Base-by-base conservation (phyloP, 805 yeast genomes). In the Pichia occidentalis region DNA sequence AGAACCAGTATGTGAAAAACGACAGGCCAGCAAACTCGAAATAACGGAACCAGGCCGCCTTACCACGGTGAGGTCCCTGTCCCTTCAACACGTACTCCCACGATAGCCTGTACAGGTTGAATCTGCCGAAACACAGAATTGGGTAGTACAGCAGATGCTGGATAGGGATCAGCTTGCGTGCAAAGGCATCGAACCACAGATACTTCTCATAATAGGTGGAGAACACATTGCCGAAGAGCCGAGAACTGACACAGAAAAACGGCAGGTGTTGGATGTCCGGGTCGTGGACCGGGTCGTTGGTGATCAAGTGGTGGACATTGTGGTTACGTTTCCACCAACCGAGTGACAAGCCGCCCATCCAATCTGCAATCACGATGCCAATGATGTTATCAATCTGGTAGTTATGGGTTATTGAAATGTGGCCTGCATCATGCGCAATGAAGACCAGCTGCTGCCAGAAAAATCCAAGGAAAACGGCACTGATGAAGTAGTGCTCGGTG, bases 281-380 rank as follows among this genome's bases (percentile, higher is more conserved):
- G 52, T 86, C 96, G 54, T 87, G 95, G 2, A 82, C 81, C 0
- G 96, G 95, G 54, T 86, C 95, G 58, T 86, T 86, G n/a, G 95
- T 83, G 38, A 86, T 71, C 36, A 86, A 62, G 56, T 86, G 96
- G 59, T 86, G 96, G n/a, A 86, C 94, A 56, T 86, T 86, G 60
- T 86, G 96, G 59, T 84, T 86, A 36, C 88, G 68, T 51, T 86
- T 87, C 96, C 96, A 86, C 96, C 96, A 86, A 2, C 95, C 95
- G 16, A 85, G 54, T 32, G 95, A 83, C 29, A 86, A 66, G 0
- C 96, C 96, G n/a, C 96, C 96, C 36, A 77, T 60, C 65, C 70
- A 86, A 45, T 84, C 76, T 1, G 95, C 94, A 34, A 86, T 65
- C 2, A 75, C 35, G 57, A 79, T 74, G 1, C 95, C 94, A 40